Evolutionary conservation across 2,329 filamentous ascomycete species (phyloP).

Genomic region (Alternaria conjuncta): DNA sequence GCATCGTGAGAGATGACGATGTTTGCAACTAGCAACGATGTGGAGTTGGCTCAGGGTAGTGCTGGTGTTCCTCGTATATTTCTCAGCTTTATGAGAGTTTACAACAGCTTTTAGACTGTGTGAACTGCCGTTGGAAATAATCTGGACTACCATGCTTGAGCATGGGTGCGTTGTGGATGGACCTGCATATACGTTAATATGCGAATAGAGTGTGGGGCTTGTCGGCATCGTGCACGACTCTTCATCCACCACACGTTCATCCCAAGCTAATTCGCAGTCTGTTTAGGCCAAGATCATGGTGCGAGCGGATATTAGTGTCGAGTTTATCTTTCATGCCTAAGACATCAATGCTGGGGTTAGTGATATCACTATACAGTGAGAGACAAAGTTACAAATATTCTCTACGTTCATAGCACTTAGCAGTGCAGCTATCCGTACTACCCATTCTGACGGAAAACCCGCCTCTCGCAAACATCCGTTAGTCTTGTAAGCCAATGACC

Average conservation of each 20-base stretch:
- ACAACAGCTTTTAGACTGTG: too few species aligned
- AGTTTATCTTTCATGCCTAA: neutral
- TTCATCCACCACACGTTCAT: neutral
- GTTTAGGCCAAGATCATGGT: neutral
- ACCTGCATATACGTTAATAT: conserved; percentile 2
- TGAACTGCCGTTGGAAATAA: neutral
- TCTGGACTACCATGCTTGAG: neutral
- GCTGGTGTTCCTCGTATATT: rapidly evolving
- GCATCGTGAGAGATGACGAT: neutral
- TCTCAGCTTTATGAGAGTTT: neutral
- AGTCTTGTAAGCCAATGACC: neutral
- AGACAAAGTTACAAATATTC: neutral
- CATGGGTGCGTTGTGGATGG: neutral
- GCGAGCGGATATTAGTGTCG: neutral
- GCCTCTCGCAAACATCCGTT: neutral
- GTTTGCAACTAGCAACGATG: neutral
- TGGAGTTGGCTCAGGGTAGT: rapidly evolving
- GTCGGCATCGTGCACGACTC: neutral
- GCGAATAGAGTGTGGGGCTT: conserved; percentile 8
- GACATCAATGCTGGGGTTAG: neutral
- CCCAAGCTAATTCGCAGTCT: neutral
- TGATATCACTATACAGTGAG: neutral
- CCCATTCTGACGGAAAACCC: neutral
- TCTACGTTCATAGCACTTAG: neutral
- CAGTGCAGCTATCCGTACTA: neutral